These are phyloP conservation scores for Hanseniaspora meyeri DNA, from an alignment of 805 yeast species.

Conservation along the genomic window DNA sequence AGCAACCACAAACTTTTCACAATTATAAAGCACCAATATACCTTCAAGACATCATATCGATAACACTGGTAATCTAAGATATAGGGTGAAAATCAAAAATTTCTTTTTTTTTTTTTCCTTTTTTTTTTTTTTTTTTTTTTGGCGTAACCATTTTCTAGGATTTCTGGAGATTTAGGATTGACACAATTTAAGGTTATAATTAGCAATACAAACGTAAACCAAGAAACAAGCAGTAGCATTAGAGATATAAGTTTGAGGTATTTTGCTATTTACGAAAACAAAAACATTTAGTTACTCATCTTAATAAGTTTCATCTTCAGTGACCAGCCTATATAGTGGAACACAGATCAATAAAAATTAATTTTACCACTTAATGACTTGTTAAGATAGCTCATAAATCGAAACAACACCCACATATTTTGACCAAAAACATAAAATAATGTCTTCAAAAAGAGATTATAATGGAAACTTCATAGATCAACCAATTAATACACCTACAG, in stretches of 20 bases:
- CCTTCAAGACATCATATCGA: no score
- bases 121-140: no score
- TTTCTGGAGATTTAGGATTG: background rate
- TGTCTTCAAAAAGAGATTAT: conserved; percentile 1
- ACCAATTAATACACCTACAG: background rate
- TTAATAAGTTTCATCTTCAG: no score
- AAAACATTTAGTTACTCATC: no score
- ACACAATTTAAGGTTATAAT: background rate
- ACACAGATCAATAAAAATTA: no score
- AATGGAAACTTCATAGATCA: conserved; percentile 1
- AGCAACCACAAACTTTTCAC: no score
- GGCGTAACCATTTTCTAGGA: background rate
- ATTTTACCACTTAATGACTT: background rate
- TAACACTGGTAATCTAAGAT: no score
- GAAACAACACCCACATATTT: no score
- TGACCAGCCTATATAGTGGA: no score
- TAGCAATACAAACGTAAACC: background rate
- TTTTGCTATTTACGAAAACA: background rate
- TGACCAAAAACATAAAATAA: background rate
- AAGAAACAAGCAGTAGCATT: background rate
- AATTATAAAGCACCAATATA: no score
- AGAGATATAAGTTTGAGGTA: background rate
- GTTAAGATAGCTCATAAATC: no score
- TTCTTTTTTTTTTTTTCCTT: background rate
- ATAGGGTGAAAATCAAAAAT: background rate